These are phyloP conservation scores for Fusarium xylarioides DNA, from an alignment of 2,329 filamentous ascomycete genomes.

Conservation along the genomic window DNA sequence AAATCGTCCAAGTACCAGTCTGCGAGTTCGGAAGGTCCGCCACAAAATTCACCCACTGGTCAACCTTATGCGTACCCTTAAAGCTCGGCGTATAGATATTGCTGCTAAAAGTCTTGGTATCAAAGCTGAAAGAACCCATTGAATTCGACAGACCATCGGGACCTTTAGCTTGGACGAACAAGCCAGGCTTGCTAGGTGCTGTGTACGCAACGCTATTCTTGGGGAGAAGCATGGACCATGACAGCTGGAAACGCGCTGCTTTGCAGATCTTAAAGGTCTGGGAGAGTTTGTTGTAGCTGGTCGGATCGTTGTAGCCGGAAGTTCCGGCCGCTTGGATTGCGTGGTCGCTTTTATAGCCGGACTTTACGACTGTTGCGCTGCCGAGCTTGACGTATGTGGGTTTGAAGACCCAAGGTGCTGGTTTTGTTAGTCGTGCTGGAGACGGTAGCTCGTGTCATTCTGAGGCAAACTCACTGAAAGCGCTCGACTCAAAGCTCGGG, in stretches of 20 bases:
- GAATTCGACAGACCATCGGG: not conserved
- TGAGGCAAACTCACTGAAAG: not conserved
- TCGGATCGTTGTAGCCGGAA: not conserved
- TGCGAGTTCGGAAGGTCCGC: not conserved
- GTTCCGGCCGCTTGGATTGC: not conserved
- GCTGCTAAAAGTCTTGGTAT: not conserved
- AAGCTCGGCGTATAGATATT: not conserved
- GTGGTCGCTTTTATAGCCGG: not conserved
- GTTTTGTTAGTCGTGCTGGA: rapidly evolving
- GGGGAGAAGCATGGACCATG: not conserved
- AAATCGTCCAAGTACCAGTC: slow-evolving; percentile 1
- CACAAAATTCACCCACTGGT: not conserved
- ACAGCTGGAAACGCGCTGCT: not conserved
- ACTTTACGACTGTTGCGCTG: not conserved
- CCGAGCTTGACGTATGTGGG: not conserved
- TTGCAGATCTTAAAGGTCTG: slow-evolving; percentile 11
- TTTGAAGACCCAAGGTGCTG: not conserved
- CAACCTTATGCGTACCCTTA: not conserved
- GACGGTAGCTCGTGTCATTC: no score
- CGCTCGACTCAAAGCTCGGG: not conserved
- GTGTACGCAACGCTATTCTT: not conserved
- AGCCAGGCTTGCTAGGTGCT: not conserved
- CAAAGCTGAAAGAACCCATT: not conserved
- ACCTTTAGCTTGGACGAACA: not conserved
- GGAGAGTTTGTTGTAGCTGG: not conserved